Percentiles rank a stretch among this genome's conserved stretches.
Evolutionary conservation across 208 protist genomes (phyloP).

Genomic region (Wallacemonas sp.): DNA sequence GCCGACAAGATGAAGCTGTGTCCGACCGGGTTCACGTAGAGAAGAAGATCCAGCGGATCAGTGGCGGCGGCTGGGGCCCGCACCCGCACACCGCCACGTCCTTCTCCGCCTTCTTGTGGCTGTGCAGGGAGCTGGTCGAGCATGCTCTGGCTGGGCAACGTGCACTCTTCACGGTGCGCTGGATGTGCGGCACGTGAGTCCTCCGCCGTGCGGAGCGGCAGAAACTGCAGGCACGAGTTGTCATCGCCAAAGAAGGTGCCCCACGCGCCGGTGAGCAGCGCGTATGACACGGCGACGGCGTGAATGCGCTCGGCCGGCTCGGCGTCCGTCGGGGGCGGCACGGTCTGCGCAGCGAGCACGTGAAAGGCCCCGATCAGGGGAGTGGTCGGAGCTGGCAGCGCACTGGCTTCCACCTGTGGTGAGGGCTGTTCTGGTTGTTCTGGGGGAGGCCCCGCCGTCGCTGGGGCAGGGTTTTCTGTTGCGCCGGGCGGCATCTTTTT

Average conservation of each 20-base stretch:
- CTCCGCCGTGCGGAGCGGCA: slow-evolving; percentile 6
- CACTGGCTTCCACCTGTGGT: no score
- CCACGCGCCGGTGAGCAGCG: slow-evolving; percentile 16
- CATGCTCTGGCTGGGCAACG: no score
- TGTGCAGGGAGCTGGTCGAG: no score
- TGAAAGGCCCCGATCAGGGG: background rate
- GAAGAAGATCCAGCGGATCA: background rate
- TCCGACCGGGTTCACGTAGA: slow-evolving; percentile 22
- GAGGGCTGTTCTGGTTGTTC: no score
- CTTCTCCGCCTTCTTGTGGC: no score
- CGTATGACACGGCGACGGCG: slow-evolving; percentile 2
- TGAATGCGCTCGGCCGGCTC: background rate
- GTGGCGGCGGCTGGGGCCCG: background rate
- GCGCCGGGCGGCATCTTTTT: background rate
- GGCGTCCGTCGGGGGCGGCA: no score
- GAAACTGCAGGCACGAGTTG: slow-evolving; percentile 23
- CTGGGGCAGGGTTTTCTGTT: background rate
- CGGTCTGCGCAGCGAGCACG: background rate
- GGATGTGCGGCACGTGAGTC: no score
- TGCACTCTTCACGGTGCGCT: no score
- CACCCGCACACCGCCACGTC: no score
- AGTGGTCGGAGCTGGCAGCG: background rate
- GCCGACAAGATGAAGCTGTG: slow-evolving; percentile 21
- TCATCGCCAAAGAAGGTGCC: slow-evolving; percentile 29
- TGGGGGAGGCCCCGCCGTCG: no score